phyloP scores from a whole-genome alignment of 805 yeast species.

The Metschnikowia shivogae region DNA sequence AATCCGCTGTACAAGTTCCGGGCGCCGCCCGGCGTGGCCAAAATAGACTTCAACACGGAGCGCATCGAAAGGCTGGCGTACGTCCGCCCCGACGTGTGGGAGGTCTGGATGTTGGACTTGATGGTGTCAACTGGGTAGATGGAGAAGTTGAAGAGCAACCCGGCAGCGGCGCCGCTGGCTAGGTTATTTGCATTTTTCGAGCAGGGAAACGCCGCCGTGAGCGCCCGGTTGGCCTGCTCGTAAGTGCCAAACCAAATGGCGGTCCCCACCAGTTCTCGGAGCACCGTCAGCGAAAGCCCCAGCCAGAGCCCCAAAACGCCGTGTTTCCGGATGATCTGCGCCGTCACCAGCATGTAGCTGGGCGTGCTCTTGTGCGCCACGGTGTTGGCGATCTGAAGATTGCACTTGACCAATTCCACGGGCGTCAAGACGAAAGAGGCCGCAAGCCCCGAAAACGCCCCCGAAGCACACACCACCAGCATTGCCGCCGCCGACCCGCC shows the following conservation, averaged over 20 bases:
- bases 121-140: conserved; percentile 89
- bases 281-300: conserved; percentile 77
- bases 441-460: conserved; percentile 76
- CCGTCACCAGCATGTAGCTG: conserved; percentile 31
- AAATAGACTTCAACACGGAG: conserved; percentile 29
- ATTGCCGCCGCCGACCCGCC: conserved; percentile 9
- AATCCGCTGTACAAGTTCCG: conserved; percentile 77
- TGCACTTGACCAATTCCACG: conserved; percentile 86
- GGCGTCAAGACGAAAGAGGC: conserved; percentile 87
- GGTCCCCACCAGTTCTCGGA: conserved; percentile 85
- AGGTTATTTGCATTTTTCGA: conserved; percentile 48
- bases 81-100: conserved; percentile 25
- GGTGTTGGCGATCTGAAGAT: conserved; percentile 62
- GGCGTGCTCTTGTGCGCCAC: conserved; percentile 16
- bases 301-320: conserved; percentile 81
- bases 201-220: conserved; percentile 24
- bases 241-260: conserved; percentile 94
- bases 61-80: conserved; percentile 25
- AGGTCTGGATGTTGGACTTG: conserved; percentile 80
- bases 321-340: conserved; percentile 38
- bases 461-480: conserved; percentile 47
- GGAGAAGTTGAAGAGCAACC: conserved; percentile 72
- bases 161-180: conserved; percentile 82
- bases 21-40: conserved; percentile 51
- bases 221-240: conserved; percentile 47